Conservation (phyloP, 768 basidiomycete species). For the Boletus coccyginus region DNA sequence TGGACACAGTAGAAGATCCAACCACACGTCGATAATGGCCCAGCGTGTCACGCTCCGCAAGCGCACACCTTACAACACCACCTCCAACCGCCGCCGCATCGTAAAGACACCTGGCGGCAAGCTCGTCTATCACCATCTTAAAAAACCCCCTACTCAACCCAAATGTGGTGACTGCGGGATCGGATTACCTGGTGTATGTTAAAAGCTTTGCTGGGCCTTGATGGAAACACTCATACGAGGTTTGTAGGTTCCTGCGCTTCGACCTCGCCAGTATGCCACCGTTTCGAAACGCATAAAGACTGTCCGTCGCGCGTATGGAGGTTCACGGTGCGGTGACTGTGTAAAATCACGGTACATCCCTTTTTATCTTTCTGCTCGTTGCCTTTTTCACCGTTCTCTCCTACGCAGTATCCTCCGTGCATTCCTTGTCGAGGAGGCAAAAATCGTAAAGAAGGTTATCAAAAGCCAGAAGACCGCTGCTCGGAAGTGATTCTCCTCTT, state of each 20-base stretch:
- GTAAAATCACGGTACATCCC: slow-evolving; percentile 86
- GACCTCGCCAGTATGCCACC: slow-evolving; percentile 92
- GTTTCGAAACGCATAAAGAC: slow-evolving; percentile 98
- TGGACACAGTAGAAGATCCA: neutral
- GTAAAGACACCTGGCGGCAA: slow-evolving; percentile 99
- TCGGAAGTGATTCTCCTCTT: slow-evolving; percentile 23
- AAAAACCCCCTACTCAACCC: slow-evolving; percentile 87
- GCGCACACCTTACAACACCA: slow-evolving; percentile 97
- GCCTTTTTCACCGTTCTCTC: neutral
- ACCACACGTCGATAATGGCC: slow-evolving; percentile 60
- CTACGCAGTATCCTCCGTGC: slow-evolving; percentile 87
- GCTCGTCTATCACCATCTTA: slow-evolving; percentile 96
- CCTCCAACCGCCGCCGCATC: slow-evolving; percentile 90
- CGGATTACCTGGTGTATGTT: slow-evolving; percentile 90
- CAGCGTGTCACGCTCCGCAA: slow-evolving; percentile 99
- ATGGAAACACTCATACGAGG: neutral
- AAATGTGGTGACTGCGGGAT: slow-evolving; percentile 99
- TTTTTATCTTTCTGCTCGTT: neutral
- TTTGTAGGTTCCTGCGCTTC: slow-evolving; percentile 84
- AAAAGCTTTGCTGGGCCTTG: neutral
- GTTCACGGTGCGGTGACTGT: slow-evolving; percentile 94
- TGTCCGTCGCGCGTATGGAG: slow-evolving; percentile 94
- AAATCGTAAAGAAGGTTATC: slow-evolving; percentile 99
- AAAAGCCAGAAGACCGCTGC: slow-evolving; percentile 61
- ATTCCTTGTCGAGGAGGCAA: slow-evolving; percentile 99